A percentile compares a stretch with the other conserved stretches of the same genome.
Evolutionary conservation across 495 filamentous ascomycete genomes (phyloP).

Genomic region (Penicillium argentinense): DNA sequence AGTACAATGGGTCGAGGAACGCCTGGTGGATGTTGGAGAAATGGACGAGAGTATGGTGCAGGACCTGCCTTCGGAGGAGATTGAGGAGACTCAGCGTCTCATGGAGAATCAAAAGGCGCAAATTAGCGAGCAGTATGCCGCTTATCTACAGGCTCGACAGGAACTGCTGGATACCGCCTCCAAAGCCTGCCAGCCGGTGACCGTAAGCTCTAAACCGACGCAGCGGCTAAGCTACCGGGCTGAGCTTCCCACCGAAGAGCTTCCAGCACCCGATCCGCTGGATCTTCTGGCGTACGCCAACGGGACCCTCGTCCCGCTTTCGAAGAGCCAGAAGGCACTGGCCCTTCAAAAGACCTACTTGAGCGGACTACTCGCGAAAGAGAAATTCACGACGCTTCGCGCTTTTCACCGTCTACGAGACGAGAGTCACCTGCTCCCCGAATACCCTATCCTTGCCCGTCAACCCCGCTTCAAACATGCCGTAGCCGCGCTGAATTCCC

Average conservation of each 20-base stretch:
- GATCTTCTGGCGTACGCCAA: constrained; percentile 55
- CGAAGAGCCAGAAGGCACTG: constrained; percentile 59
- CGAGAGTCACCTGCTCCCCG: constrained; percentile 68
- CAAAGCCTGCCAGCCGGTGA: constrained; percentile 37
- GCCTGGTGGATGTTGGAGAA: constrained; percentile 55
- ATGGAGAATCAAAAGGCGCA: constrained; percentile 45
- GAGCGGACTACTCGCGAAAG: constrained; percentile 54
- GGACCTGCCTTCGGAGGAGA: constrained; percentile 34
- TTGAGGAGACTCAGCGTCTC: constrained; percentile 33
- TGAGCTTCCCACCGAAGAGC: constrained; percentile 13
- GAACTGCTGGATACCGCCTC: constrained; percentile 39
- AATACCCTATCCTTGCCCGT: constrained; percentile 53
- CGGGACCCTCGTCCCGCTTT: constrained; percentile 55
- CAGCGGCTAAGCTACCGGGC: constrained; percentile 27
- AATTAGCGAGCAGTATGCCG: constrained; percentile 48
- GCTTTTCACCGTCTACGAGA: constrained; percentile 60
- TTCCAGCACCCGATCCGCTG: constrained; percentile 20
- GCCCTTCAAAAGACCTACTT: constrained; percentile 66
- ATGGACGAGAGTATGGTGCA: constrained; percentile 39
- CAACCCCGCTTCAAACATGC: constrained; percentile 47
- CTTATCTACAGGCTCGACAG: constrained; percentile 39
- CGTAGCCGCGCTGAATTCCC: constrained; percentile 31
- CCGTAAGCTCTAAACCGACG: constrained; percentile 21
- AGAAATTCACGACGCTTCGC: constrained; percentile 57
- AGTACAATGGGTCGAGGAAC: constrained; percentile 71